Evolutionary conservation across 1,139 yeast genomes (phyloP), one percentile per base, ranked within the genome.

Genomic region (Pichia sp.): DNA sequence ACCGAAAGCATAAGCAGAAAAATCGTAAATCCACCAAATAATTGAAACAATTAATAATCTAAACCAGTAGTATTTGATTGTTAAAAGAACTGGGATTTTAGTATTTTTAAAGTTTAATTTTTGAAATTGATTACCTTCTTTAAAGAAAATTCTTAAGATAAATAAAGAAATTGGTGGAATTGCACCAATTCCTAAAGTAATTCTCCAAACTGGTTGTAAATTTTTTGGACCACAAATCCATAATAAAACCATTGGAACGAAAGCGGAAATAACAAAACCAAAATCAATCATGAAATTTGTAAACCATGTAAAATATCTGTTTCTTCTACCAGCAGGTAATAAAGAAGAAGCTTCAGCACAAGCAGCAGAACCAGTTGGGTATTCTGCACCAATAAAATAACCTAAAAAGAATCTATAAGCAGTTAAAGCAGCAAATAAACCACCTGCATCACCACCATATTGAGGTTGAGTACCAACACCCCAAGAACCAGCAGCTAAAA

Each of bases 161-260:
- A 89, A 83, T 51, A 89, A 71, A 3, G 84, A 68, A 42, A 84
- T 55, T 37, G 96, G 97, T 32, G 93, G 89, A 44, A 89, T 74
- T n/a, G 88, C 95, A 60, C 97, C 97, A 26, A 89, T 65, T 31
- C 94, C 96, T 36, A 89, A 69, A n/a, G 95, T 78, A 42, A 88
- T 65, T 68, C 97, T 79, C 97, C 97, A 89, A 31, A 89, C 87
- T 3, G 86, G 82, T 34, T 77, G 76, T 60, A 88, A 72, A 59
- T 86, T 85, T 35, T 78, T 63, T 24, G 72, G 68, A 35, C 80
- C 69, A 62, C 83, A 87, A 50, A 89, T 89, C 89, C 94, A 84
- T 45, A 87, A 69, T 50, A 86, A 62, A 24, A 89, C 87, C 71
- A 87, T 72, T 33, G 96, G 95, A 14, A 86, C 94, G 57, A 89